Conservation (phyloP, 208 protist genomes). For the Wallacemonas rigidus region DNA sequence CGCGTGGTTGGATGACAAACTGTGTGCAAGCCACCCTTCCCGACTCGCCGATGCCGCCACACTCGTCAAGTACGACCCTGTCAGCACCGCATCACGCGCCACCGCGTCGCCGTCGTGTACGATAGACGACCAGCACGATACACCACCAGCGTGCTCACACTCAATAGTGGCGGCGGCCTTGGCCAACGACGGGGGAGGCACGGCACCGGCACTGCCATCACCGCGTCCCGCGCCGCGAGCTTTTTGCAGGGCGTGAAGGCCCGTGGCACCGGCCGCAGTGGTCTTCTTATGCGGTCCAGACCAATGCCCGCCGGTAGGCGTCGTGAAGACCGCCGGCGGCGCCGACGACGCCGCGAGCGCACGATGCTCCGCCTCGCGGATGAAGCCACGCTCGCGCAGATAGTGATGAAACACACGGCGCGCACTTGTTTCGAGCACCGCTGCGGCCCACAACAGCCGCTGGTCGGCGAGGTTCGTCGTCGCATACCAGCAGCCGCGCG, state of each 20-base stretch:
- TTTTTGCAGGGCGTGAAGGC: not conserved
- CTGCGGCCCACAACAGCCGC: slow-evolving; percentile 10
- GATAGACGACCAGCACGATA: slow-evolving; percentile 67
- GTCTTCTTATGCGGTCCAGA: not conserved
- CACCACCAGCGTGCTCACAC: slow-evolving; percentile 27
- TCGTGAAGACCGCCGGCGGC: not conserved
- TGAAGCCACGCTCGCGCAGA: not conserved
- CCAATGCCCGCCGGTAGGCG: not conserved
- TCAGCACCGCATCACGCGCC: slow-evolving; percentile 48
- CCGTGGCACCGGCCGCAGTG: not conserved
- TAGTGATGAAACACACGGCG: slow-evolving; percentile 14
- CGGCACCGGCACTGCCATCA: slow-evolving; percentile 7
- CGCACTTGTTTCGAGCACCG: slow-evolving; percentile 2
- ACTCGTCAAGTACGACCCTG: slow-evolving; percentile 54
- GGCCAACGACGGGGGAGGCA: slow-evolving; percentile 9
- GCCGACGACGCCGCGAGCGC: not conserved
- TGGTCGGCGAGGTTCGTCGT: slow-evolving; percentile 2
- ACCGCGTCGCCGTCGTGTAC: slow-evolving; percentile 41
- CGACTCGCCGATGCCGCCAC: slow-evolving; percentile 26
- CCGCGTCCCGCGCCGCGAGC: too few relatives aligned
- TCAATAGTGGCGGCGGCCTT: slow-evolving; percentile 12
- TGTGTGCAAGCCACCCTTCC: slow-evolving; percentile 41
- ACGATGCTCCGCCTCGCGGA: not conserved
- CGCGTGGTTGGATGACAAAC: slow-evolving; percentile 18
- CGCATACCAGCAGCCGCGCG: not conserved